Percentiles rank a stretch among this genome's conserved stretches.
Conservation (phyloP, 768 basidiomycete species). For the Vishniacozyma victoriae region DNA sequence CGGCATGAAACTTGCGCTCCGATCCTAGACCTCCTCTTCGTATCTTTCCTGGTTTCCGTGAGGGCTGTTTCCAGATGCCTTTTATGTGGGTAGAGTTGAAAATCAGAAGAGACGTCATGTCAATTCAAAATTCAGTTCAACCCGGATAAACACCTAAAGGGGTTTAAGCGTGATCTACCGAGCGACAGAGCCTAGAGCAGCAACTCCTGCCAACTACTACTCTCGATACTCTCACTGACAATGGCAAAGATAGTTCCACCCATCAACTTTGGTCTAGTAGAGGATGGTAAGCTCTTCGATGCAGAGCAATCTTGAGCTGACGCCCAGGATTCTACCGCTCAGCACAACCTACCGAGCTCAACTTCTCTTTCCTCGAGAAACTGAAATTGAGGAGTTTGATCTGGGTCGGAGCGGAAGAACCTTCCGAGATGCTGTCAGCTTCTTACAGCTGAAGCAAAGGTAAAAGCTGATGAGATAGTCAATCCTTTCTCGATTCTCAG, state of each 20-base stretch:
- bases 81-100: too few species aligned
- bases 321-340: conserved; percentile 43
- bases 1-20: too few species aligned
- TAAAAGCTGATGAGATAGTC: conserved; percentile 5
- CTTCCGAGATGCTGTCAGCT: conserved; percentile 43
- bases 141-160: too few species aligned
- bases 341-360: conserved; percentile 50
- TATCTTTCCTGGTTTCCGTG: too few species aligned
- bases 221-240: too few species aligned
- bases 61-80: too few species aligned
- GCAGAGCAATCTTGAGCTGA: background rate
- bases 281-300: conserved; percentile 34
- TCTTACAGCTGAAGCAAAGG: background rate
- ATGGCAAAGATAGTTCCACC: conserved; percentile 45
- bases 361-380: conserved; percentile 55
- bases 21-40: too few species aligned
- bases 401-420: conserved; percentile 49
- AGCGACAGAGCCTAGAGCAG: too few species aligned
- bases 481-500: conserved; percentile 44
- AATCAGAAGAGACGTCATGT: too few species aligned
- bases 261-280: conserved; percentile 46
- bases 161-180: too few species aligned
- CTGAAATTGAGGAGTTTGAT: conserved; percentile 42
- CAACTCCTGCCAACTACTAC: too few species aligned
- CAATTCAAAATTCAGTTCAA: too few species aligned